Percentiles rank a stretch among this genome's conserved stretches.
These are phyloP conservation scores for Aspergillus persii DNA, from an alignment of 2,329 filamentous ascomycete genomes.

Conservation along the genomic window DNA sequence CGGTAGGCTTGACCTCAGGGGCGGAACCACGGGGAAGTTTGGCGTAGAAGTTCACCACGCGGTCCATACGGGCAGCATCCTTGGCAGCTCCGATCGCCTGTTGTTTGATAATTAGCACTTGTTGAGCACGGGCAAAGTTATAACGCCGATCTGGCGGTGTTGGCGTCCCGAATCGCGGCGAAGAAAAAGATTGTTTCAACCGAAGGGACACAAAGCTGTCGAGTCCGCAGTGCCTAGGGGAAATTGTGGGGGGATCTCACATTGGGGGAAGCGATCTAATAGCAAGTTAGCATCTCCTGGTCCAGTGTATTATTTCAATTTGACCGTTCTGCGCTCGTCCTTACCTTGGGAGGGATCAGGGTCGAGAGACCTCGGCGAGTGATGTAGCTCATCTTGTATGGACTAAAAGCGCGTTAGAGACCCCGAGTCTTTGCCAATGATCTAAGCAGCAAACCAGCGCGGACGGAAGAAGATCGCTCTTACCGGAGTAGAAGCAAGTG, in stretches of 20 bases:
- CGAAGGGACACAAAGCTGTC: constrained; percentile 12
- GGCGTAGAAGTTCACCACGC: constrained; percentile 98
- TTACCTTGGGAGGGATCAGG: constrained; percentile 98
- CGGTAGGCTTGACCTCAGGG: constrained; percentile 76
- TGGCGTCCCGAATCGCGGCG: constrained; percentile 7
- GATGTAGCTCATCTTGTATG: constrained; percentile 83
- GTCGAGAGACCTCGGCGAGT: constrained; percentile 90
- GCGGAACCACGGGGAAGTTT: constrained; percentile 92
- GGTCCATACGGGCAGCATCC: constrained; percentile 96
- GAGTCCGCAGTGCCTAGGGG: constrained; percentile 10
- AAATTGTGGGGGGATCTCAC: constrained; percentile 26
- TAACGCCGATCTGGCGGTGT: neutral
- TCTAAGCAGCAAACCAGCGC: neutral
- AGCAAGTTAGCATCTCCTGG: constrained; percentile 39
- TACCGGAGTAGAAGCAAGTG: constrained; percentile 36
- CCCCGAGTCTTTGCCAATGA: neutral
- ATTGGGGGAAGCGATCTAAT: constrained; percentile 40
- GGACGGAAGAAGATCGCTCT: constrained; percentile 8
- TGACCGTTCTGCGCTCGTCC: constrained; percentile 23
- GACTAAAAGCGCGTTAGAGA: constrained; percentile 27
- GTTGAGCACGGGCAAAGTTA: constrained; percentile 3
- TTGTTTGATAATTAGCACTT: constrained; percentile 33
- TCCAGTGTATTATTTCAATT: constrained; percentile 7
- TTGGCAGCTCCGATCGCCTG: constrained; percentile 92
- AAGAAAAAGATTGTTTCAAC: constrained; percentile 20